A percentile compares a stretch with the other conserved stretches of the same genome.
These are phyloP conservation scores for Leccinum rimulosum DNA, from an alignment of 768 basidiomycete genomes.

Conservation along the genomic window DNA sequence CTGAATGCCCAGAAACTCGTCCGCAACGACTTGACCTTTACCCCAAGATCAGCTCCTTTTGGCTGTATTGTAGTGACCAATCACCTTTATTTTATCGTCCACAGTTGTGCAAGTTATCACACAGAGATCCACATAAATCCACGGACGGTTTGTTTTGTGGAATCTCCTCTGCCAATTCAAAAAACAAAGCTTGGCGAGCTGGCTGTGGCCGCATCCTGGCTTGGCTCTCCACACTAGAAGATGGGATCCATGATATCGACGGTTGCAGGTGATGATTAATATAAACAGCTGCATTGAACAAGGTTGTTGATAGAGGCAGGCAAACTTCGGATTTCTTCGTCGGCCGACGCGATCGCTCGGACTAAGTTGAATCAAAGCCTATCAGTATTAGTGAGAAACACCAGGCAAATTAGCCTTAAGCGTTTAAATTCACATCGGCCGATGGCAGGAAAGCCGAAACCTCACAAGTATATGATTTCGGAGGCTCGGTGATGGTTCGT, in stretches of 20 bases:
- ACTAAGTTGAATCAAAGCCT: background rate
- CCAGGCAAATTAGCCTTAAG: background rate
- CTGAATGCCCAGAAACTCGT: background rate
- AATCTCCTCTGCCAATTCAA: background rate
- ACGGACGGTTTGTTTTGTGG: background rate
- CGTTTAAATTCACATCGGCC: constrained; percentile 16
- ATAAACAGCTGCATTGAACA: background rate
- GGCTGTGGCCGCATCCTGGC: background rate
- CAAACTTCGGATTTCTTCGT: constrained; percentile 13
- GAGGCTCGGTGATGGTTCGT: background rate
- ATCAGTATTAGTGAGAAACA: background rate
- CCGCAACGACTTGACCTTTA: background rate
- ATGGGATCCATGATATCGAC: background rate
- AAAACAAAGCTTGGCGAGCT: background rate
- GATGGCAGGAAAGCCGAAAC: constrained; percentile 17
- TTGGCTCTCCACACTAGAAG: background rate
- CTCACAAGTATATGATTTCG: constrained; percentile 2
- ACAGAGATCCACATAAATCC: too few relatives aligned
- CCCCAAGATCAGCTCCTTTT: background rate
- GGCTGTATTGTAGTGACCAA: background rate
- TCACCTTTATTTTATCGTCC: background rate
- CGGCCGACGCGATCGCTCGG: constrained; percentile 16
- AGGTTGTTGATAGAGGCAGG: background rate
- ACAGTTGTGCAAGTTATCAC: too few relatives aligned
- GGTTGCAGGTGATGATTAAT: too few relatives aligned